Base-by-base conservation (phyloP, 1,284 basidiomycete genomes). In the Caloboletus inedulis region DNA sequence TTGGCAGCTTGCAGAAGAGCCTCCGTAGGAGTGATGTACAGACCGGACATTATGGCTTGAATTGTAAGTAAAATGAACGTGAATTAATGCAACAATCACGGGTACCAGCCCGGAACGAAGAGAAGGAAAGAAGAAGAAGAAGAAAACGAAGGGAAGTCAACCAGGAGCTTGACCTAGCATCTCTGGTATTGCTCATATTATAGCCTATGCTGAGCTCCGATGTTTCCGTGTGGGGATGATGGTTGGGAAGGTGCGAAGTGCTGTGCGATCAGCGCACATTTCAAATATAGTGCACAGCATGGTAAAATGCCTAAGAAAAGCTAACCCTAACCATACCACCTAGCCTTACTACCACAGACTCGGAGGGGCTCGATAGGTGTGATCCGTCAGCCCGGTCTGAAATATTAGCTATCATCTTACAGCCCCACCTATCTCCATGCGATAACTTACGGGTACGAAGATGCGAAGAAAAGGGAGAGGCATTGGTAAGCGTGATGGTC, bases 1-100 rank as follows among this genome's bases (percentile, higher is more conserved):
- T 56, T 61, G 46, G 65, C 63, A 41, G 63, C 65, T 47, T 59
- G 55, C 39, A 64, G 61, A 43, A 64, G 65, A 21, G 55, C 62
- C 45, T 64, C 63, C 18, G 64, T 64, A 25, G 63, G 63, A 25
- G 63, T 67, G 43, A 55, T 18, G 30, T 51, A 56, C 25, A 42
- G 43, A 50, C 25, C 41, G 19, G 52, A 56, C 63, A 59, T 59
- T 19, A 13, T 53, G 29, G 23, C 16, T 34, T 50, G 35, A 35
- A 10, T 2, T 27, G 42, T 7, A 0, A 42, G 27, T 10, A 25
- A 37, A 58, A 41, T 21, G 55, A 57, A 47, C n/a, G 51, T 34
- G 37, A 29, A 40, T 27, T 0, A n/a, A 53, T 25, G 35, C 16
- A 44, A 53, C 13, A 55, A 51, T 21, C 18, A 47, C 7, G 52